phyloP scores from a whole-genome alignment of 2,329 filamentous ascomycete genomes.

The Shiraia sp. region DNA sequence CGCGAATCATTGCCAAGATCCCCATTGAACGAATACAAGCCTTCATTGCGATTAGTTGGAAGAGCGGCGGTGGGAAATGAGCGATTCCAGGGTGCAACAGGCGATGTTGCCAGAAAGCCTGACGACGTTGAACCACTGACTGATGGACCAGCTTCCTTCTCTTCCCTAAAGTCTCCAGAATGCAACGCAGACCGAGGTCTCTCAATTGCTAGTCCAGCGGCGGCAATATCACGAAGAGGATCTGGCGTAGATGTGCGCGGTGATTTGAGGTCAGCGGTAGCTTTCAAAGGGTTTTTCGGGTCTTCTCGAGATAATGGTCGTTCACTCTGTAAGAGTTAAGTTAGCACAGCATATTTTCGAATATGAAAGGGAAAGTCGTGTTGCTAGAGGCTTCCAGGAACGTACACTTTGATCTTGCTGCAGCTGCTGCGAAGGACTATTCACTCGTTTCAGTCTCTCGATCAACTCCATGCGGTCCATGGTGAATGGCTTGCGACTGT shows the following conservation, averaged over 20 bases:
- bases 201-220: slow-evolving; percentile 64
- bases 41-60: slow-evolving; percentile 14
- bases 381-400: too few species aligned
- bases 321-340: slow-evolving; percentile 17
- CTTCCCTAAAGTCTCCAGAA: slow-evolving; percentile 64
- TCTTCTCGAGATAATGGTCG: slow-evolving; percentile 30
- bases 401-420: slow-evolving; percentile 56
- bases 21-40: slow-evolving; percentile 21
- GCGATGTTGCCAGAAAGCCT: slow-evolving; percentile 51
- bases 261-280: slow-evolving; percentile 40
- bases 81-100: slow-evolving; percentile 61
- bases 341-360: too few species aligned
- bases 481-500: slow-evolving; percentile 25
- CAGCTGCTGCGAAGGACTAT: slow-evolving; percentile 76
- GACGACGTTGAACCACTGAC: slow-evolving; percentile 14
- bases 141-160: slow-evolving; percentile 37
- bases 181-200: slow-evolving; percentile 76
- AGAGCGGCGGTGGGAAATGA: slow-evolving; percentile 49
- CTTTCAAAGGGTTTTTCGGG: slow-evolving; percentile 38
- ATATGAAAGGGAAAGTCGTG: too few species aligned
- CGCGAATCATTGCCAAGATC: slow-evolving; percentile 21
- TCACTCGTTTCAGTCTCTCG: slow-evolving; percentile 76
- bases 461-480: slow-evolving; percentile 78
- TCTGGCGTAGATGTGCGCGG: slow-evolving; percentile 37
- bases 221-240: slow-evolving; percentile 29